Evolutionary conservation across 305 asterid species (phyloP).

Genomic region (Rubia balearica): DNA sequence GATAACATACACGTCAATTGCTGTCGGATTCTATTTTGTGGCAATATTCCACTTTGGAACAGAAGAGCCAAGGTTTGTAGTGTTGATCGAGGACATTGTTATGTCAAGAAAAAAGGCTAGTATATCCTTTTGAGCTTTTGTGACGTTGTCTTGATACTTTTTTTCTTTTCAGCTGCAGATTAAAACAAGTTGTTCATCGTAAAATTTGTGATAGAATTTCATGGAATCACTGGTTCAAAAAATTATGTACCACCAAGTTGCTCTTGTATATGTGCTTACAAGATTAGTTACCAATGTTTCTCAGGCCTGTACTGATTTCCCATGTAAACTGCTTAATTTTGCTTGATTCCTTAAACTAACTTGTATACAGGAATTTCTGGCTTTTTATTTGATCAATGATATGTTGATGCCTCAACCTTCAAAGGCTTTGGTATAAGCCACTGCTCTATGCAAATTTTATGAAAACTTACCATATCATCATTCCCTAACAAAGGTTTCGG

Average conservation of each 20-base stretch:
- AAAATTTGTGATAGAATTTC: conserved; percentile 49
- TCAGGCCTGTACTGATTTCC: conserved; percentile 17
- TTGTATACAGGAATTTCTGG: no score
- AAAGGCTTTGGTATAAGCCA: conserved; percentile 25
- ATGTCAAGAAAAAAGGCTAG: not conserved
- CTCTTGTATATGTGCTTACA: no score
- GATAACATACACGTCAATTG: conserved; percentile 73
- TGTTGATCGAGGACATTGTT: not conserved
- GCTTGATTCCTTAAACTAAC: no score
- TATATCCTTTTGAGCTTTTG: no score
- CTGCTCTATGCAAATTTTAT: not conserved
- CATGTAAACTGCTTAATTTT: no score
- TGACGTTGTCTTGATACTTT: no score
- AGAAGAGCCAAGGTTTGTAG: conserved; percentile 64
- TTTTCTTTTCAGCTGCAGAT: conserved; percentile 31
- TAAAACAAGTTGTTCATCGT: conserved; percentile 29
- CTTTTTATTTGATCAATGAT: no score
- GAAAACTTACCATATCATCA: no score
- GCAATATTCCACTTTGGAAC: conserved; percentile 62
- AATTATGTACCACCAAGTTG: conserved; percentile 27
- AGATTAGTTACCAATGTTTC: not conserved
- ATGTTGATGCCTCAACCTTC: no score
- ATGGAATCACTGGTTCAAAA: conserved; percentile 71
- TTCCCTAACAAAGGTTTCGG: no score
- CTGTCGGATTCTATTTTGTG: conserved; percentile 72